phyloP scores from a whole-genome alignment of 208 protist species.

The Blastocrithidia nonstop region DNA sequence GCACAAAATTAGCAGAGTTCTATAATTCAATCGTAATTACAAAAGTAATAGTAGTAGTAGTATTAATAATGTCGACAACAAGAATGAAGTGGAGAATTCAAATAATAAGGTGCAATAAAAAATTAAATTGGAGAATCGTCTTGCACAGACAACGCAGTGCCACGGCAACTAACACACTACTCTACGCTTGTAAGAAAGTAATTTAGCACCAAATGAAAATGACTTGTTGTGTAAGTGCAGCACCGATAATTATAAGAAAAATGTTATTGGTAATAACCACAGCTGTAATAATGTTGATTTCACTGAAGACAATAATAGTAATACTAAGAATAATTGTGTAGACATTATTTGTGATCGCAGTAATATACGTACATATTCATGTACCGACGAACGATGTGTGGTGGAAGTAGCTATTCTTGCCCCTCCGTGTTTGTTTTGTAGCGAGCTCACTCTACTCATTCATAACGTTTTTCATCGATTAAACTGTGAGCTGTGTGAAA shows the following conservation, averaged over 20 bases:
- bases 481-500: conserved; percentile 32
- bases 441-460: conserved; percentile 37
- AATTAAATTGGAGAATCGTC: neutral
- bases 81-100: neutral
- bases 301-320: too few species aligned
- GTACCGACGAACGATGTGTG: conserved; percentile 47
- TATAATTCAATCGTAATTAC: conserved; percentile 9
- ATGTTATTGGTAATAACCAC: too few species aligned
- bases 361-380: conserved; percentile 2
- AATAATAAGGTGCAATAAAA: neutral
- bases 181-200: too few species aligned
- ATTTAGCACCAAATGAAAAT: too few species aligned
- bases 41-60: neutral
- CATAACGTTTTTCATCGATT: conserved; percentile 42
- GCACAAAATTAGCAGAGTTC: conserved; percentile 19
- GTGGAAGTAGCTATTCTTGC: conserved; percentile 65
- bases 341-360: too few species aligned
- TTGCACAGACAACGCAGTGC: too few species aligned
- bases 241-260: too few species aligned
- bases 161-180: too few species aligned
- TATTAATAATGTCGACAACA: neutral
- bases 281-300: too few species aligned
- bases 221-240: too few species aligned
- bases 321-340: too few species aligned
- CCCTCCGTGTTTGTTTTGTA: conserved; percentile 62